Conservation (phyloP, 306 rosid species). For the Medicago ruthenica region DNA sequence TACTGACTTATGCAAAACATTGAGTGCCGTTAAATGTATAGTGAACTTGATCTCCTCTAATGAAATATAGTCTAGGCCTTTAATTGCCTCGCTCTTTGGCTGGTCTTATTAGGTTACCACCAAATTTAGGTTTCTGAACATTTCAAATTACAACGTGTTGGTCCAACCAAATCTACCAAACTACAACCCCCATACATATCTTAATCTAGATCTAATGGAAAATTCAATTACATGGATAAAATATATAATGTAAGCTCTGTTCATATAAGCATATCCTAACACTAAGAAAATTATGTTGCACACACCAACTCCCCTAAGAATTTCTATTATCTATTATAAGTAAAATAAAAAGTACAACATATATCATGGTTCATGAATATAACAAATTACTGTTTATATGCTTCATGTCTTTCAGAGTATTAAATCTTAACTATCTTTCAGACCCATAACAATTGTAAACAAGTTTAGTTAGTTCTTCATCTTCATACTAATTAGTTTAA, state of each 20-base stretch:
- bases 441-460: conserved; percentile 7
- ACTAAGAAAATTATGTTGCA: conserved; percentile 12
- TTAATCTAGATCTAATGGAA: conserved; percentile 9
- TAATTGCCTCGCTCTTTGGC: neutral
- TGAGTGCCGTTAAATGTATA: neutral
- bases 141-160: conserved; percentile 9
- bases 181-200: neutral
- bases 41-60: neutral
- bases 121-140: conserved; percentile 23
- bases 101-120: neutral
- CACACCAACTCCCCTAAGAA: conserved; percentile 14
- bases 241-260: neutral
- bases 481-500: neutral
- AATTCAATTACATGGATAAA: neutral
- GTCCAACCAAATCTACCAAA: conserved; percentile 28
- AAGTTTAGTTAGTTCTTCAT: neutral
- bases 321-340: neutral
- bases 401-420: neutral
- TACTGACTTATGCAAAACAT: conserved; percentile 10
- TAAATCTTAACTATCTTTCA: neutral
- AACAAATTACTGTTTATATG: neutral
- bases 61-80: neutral
- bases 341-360: neutral
- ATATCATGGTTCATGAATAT: conserved; percentile 1
- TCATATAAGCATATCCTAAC: conserved; percentile 23